A percentile compares a stretch with the other conserved stretches of the same genome.
Evolutionary conservation across 306 rosid species (phyloP).

Genomic region (Nissolia schottii): DNA sequence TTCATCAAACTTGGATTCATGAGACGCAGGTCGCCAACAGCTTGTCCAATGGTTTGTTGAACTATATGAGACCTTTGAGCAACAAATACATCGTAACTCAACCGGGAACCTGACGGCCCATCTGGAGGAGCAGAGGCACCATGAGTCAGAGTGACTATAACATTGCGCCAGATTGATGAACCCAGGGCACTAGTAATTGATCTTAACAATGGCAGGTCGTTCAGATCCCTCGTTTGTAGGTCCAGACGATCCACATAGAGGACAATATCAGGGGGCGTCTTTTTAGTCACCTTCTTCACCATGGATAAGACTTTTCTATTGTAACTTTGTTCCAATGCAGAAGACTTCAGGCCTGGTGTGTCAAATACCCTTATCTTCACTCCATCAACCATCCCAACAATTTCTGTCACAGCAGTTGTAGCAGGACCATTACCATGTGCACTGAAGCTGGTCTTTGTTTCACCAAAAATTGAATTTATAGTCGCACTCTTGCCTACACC

Average conservation of each 20-base stretch:
- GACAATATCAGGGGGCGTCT: conserved; percentile 79
- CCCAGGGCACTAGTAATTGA: conserved; percentile 65
- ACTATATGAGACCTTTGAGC: conserved; percentile 91
- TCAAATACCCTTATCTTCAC: conserved; percentile 77
- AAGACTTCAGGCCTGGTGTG: conserved; percentile 87
- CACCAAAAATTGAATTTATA: conserved; percentile 88
- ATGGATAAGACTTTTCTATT: conserved; percentile 63
- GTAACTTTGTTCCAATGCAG: conserved; percentile 64
- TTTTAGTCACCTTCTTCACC: conserved; percentile 72
- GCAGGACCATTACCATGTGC: conserved; percentile 89
- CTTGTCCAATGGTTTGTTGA: conserved; percentile 94
- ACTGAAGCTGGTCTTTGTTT: conserved; percentile 60
- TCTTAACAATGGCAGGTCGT: conserved; percentile 75
- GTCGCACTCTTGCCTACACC: conserved; percentile 99
- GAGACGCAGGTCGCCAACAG: conserved; percentile 84
- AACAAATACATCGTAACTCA: conserved; percentile 87
- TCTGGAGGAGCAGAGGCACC: conserved; percentile 98
- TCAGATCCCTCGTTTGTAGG: conserved; percentile 82
- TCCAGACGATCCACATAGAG: conserved; percentile 95
- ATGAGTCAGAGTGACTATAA: conserved; percentile 80
- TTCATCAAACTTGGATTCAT: conserved; percentile 83
- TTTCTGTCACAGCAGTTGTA: conserved; percentile 70
- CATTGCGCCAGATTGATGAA: conserved; percentile 76
- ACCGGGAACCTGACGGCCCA: conserved; percentile 87
- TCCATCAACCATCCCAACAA: conserved; percentile 82